Base-by-base conservation (phyloP, 352 stramenopile genomes). In the Pythium sukuiense region DNA sequence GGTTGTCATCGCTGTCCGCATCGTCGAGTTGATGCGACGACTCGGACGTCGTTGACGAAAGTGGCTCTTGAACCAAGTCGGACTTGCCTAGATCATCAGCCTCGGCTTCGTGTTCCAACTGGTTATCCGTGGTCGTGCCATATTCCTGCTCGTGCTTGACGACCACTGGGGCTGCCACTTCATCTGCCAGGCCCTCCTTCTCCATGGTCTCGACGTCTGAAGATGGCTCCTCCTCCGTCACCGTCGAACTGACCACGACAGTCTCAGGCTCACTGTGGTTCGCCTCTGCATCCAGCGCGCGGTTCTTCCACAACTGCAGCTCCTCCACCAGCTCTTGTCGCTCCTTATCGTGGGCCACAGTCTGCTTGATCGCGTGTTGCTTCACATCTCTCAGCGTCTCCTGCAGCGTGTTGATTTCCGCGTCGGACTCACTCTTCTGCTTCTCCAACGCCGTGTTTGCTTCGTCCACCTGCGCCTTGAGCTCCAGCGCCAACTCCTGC, bases 261-360 rank as follows among this genome's bases (percentile, higher is more conserved):
- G 26, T 61, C 35, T 62, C 30, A 30, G 27, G 2, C 49, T 58
- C 24, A 14, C 30, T 24, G 57, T 27, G 13, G 29, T 30, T 37
- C 26, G 64, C 43, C 1, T 29, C 49, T 20, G 35, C 43, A 7
- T 67, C 58, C 24, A 64, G 13, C 6, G 27, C 59, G 20, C 59
- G 53, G 55, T 72, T 67, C 55, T 67, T 67, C 65, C 59, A 72
- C 54, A 72, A 30, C 6, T 57, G 39, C 13, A 72, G 7, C 39
- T 72, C 65, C 30, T 72, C 65, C 39, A 62, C 63, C 3, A 72
- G 30, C 55, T 68, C 59, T 30, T 72, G 65, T 9, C 59, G 54
- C 24, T 72, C 65, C 45, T 61, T 67, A n/a, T 72, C 65, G 16
- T 65, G 49, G 4, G 54, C 55, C 3, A 72, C 43, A 1, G 7